Evolutionary conservation across 2,329 filamentous ascomycete genomes (phyloP).

Genomic region (Macrophomina phaseolina): DNA sequence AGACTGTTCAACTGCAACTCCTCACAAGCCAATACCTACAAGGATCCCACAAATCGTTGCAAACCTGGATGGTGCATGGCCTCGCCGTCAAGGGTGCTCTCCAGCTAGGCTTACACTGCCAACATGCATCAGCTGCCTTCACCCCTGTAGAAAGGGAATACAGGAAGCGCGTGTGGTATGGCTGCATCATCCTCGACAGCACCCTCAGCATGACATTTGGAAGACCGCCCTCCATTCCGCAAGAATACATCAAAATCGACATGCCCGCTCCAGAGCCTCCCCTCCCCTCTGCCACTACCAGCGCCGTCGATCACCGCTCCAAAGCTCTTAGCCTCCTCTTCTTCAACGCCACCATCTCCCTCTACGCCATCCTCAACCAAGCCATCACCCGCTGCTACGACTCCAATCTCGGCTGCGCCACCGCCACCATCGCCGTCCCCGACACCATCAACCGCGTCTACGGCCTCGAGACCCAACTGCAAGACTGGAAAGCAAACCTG

Average conservation of each 20-base stretch:
- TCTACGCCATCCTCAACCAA: conserved; percentile 41
- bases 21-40: conserved; percentile 60
- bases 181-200: conserved; percentile 56
- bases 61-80: conserved; percentile 62
- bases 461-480: conserved; percentile 47
- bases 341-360: conserved; percentile 45
- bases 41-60: conserved; percentile 59
- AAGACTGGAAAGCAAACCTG: conserved; percentile 46
- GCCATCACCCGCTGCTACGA: conserved; percentile 35
- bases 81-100: conserved; percentile 58
- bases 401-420: conserved; percentile 50
- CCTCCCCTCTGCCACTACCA: conserved; percentile 28
- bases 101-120: conserved; percentile 59
- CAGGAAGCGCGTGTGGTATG: conserved; percentile 57
- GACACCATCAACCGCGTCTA: conserved; percentile 41
- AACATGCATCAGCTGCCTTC: conserved; percentile 44
- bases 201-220: conserved; percentile 60
- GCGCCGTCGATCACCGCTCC: conserved; percentile 4
- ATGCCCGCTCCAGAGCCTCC: conserved; percentile 36
- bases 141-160: conserved; percentile 53
- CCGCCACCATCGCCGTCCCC: conserved; percentile 30
- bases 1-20: conserved; percentile 59
- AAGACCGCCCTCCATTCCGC: conserved; percentile 53
- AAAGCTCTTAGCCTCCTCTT: conserved; percentile 34
- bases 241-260: conserved; percentile 50